phyloP scores from a whole-genome alignment of 345 rosid species.

The Sisymbrium irio region DNA sequence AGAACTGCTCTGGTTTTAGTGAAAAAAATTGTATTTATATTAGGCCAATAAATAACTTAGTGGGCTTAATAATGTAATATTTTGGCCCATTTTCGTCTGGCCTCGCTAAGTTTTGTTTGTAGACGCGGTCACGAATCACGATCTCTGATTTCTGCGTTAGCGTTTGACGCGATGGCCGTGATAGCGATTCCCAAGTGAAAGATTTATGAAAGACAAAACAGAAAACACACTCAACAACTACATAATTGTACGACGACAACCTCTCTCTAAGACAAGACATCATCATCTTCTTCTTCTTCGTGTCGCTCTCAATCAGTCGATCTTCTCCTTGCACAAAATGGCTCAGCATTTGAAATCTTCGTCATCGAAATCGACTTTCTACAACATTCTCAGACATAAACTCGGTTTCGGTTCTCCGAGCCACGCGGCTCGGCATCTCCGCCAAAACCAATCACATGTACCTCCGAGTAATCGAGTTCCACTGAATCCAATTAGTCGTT shows the following conservation, averaged over 20 bases:
- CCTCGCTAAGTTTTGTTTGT: no score
- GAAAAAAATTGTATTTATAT: no score
- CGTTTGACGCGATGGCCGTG: neutral
- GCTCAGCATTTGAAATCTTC: conserved; percentile 22
- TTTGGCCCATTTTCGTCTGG: neutral
- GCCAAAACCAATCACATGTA: neutral
- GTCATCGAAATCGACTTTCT: conserved; percentile 7
- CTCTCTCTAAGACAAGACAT: neutral
- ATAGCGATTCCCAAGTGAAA: neutral
- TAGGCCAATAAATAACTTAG: neutral
- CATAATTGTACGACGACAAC: neutral
- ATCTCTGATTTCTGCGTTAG: neutral
- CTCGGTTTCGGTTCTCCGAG: neutral
- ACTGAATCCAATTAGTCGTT: neutral
- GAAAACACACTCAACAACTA: neutral
- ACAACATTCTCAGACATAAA: conserved; percentile 5
- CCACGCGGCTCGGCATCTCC: conserved; percentile 14
- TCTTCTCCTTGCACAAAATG: conserved; percentile 2
- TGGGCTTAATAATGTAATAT: neutral
- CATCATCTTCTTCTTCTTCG: neutral
- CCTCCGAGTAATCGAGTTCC: neutral
- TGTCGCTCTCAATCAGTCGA: neutral
- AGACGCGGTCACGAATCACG: no score
- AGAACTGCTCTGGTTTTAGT: no score
- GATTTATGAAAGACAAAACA: neutral